These are phyloP conservation scores for Phialophora macrospora DNA, from an alignment of 2,329 filamentous ascomycete genomes.

Conservation along the genomic window DNA sequence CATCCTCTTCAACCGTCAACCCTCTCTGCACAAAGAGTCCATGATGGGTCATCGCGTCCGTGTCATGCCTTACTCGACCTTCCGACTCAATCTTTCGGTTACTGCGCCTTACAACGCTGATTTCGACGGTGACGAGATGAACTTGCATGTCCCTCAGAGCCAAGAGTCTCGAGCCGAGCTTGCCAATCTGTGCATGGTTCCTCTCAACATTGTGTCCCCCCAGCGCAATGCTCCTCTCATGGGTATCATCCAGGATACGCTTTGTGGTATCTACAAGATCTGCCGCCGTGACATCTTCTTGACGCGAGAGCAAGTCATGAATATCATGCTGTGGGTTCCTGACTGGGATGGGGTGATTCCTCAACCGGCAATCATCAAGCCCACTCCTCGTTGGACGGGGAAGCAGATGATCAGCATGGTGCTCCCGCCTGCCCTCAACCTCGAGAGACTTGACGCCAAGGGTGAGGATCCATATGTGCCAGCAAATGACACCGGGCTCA, in stretches of 20 bases:
- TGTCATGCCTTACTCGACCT: constrained; percentile 99
- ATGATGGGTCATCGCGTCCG: constrained; percentile 99
- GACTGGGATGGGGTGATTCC: constrained; percentile 97
- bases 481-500: constrained; percentile 74
- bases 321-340: constrained; percentile 95
- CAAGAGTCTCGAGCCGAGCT: constrained; percentile 96
- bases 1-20: constrained; percentile 99
- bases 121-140: constrained; percentile 99
- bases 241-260: constrained; percentile 98
- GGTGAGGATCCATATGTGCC: constrained; percentile 65
- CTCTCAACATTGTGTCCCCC: constrained; percentile 95
- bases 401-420: constrained; percentile 97
- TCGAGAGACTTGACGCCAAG: constrained; percentile 65
- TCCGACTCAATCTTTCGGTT: constrained; percentile 94
- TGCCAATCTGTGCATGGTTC: constrained; percentile 94
- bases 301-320: constrained; percentile 90
- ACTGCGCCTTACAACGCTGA: constrained; percentile 99
- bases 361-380: constrained; percentile 90
- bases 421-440: constrained; percentile 83
- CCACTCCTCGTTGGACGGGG: constrained; percentile 90
- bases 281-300: constrained; percentile 91
- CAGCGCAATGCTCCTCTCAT: constrained; percentile 96
- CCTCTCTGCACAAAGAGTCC: constrained; percentile 98
- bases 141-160: constrained; percentile 96
- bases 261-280: constrained; percentile 96